phyloP scores from a whole-genome alignment of 2,329 filamentous ascomycete species.

The Sarocladium brachiariae region DNA sequence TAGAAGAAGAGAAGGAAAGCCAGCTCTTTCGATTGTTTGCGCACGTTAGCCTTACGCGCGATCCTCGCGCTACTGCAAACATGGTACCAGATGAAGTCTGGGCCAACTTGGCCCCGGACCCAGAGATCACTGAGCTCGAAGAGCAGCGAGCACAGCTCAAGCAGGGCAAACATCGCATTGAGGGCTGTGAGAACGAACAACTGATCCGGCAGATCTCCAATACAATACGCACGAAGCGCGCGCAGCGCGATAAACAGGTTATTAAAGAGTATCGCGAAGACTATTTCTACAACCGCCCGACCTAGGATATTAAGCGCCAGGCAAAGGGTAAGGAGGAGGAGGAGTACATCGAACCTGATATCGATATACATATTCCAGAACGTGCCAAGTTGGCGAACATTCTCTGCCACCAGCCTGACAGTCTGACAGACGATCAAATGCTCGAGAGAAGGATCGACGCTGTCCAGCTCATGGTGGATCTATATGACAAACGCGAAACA shows the following conservation, averaged over 20 bases:
- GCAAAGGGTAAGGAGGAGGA: constrained; percentile 12
- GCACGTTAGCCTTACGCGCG: constrained; percentile 20
- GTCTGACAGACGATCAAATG: background rate
- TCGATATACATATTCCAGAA: constrained; percentile 1
- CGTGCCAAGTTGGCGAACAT: background rate
- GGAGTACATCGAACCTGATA: constrained; percentile 11
- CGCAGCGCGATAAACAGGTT: constrained; percentile 14
- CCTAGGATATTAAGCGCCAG: constrained; percentile 21
- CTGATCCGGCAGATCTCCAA: constrained; percentile 18
- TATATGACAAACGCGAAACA: background rate
- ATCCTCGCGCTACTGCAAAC: constrained; percentile 20
- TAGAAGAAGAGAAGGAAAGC: constrained; percentile 18
- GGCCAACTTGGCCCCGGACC: constrained; percentile 18
- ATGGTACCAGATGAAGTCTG: constrained; percentile 24
- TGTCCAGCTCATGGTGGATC: background rate
- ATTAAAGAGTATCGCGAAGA: constrained; percentile 19
- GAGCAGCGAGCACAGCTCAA: constrained; percentile 17
- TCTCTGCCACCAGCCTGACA: background rate
- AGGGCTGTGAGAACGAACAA: constrained; percentile 17
- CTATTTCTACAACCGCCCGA: constrained; percentile 22
- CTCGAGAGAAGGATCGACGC: background rate
- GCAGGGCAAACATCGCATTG: constrained; percentile 18
- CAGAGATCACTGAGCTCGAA: constrained; percentile 20
- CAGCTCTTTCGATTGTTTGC: constrained; percentile 17
- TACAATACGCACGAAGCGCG: constrained; percentile 17